Evolutionary conservation across 805 yeast species (phyloP).

Genomic region (Tetrapisispora arboricola): DNA sequence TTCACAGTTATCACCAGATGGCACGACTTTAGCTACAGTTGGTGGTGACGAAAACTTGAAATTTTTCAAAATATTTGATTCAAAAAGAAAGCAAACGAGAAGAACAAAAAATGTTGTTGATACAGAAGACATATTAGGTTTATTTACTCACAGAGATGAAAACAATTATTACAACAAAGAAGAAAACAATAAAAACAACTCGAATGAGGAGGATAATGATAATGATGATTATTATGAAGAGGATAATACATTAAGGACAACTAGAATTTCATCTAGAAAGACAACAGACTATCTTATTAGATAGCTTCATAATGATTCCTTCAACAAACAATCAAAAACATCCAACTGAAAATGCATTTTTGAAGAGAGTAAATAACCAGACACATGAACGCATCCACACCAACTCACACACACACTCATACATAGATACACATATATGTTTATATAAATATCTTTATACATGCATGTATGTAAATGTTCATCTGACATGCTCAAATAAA

Average conservation of each 20-base stretch:
- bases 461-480: no score
- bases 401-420: no score
- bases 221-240: neutral
- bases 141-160: slow-evolving; percentile 1
- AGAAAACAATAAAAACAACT: neutral
- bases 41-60: slow-evolving; percentile 95
- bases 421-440: no score
- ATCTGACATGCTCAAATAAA: no score
- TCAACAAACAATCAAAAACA: neutral
- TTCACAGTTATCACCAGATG: slow-evolving; percentile 83
- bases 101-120: slow-evolving; percentile 21
- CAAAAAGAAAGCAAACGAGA: slow-evolving; percentile 30
- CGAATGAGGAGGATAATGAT: neutral
- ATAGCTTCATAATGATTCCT: no score
- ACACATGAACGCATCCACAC: no score
- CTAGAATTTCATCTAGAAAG: slow-evolving; percentile 5
- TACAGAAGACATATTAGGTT: slow-evolving; percentile 14
- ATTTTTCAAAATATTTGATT: slow-evolving; percentile 86
- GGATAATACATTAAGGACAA: neutral
- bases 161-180: neutral
- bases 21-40: slow-evolving; percentile 81
- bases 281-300: slow-evolving; percentile 21
- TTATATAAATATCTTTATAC: no score
- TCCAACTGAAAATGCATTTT: no score
- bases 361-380: neutral